Evolutionary conservation across 805 yeast species (phyloP), one percentile per base, ranked within the genome.

Genomic region (Lachancea thermotolerans): DNA sequence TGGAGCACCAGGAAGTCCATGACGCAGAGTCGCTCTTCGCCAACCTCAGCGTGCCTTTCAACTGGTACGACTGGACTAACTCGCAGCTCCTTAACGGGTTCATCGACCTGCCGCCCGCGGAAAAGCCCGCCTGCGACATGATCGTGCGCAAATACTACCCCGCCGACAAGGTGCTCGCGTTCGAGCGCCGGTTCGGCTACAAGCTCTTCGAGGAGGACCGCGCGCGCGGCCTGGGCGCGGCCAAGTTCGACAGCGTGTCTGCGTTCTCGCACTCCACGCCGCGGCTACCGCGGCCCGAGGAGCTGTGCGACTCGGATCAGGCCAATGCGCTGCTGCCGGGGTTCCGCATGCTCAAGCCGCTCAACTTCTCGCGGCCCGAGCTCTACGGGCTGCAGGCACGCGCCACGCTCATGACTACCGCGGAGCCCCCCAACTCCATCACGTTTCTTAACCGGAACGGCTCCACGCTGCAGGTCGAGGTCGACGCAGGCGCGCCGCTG

Each of bases 31-130:
- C 44, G 3, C 16, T 16, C 16, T 32, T 30, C 25, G 14, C 51
- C 18, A 47, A 44, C 31, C 53, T 52, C 33, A 27, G 37, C 16
- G 49, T 77, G 0, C 75, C 77, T 1, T 76, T 78, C 53, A 76
- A 74, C 42, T 78, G 82, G 83, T 72, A 71, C 44, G 83, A 78
- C 51, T 77, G 81, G 79, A 66, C 68, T 0, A 77, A 75, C 50
- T 57, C 75, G 50, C 66, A 44, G 32, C 10, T 34, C 2, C 36
- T 47, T 15, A 47, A 73, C 0, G 57, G 59, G 10, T 58, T 73
- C 41, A 68, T 74, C 50, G 65, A 68, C 38, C 54, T 70, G 34
- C 58, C 66, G 2, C 72, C 66, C 44, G 45, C 59, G 9, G 55
- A 54, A 1, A 50, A 51, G 14, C 38, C 50, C 29, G 38, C 43